These are phyloP conservation scores for Phytophthora multivora DNA, from an alignment of 352 stramenopile species.

Conservation along the genomic window DNA sequence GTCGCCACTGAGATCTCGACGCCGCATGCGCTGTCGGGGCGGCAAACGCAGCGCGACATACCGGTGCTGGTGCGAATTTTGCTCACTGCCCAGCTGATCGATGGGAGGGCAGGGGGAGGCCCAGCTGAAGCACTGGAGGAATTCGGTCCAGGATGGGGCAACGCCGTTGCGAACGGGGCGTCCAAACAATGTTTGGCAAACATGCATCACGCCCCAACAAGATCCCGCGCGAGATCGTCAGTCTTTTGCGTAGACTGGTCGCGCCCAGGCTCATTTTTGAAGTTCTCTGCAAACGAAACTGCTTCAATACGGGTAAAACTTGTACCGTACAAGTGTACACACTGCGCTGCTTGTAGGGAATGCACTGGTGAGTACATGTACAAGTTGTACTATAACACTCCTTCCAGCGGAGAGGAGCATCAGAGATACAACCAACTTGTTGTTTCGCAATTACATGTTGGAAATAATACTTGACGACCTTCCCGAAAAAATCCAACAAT, in stretches of 20 bases:
- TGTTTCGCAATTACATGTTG: no score
- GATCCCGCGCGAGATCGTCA: background rate
- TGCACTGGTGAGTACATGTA: no score
- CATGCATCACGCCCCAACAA: slow-evolving; percentile 7
- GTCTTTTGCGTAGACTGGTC: background rate
- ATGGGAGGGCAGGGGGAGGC: slow-evolving; percentile 21
- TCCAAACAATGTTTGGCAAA: no score
- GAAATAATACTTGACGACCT: no score
- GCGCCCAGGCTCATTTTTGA: slow-evolving; percentile 1
- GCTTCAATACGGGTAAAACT: no score
- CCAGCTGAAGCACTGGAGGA: slow-evolving; percentile 25
- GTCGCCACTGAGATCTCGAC: no score
- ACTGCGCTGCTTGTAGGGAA: no score
- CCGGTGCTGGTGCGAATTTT: slow-evolving; percentile 17
- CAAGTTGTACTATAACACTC: no score
- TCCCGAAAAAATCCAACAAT: background rate
- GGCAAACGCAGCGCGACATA: background rate
- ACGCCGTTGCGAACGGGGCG: no score
- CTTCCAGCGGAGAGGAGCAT: no score
- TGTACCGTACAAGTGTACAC: no score
- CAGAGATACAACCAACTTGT: no score
- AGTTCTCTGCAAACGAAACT: background rate
- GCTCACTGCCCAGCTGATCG: slow-evolving; percentile 14
- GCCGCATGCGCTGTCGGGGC: background rate
- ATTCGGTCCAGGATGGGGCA: slow-evolving; percentile 4